Evolutionary conservation across 163 green algal species (phyloP), one percentile per base, ranked within the genome.

Genomic region (Scenedesmus sp.): DNA sequence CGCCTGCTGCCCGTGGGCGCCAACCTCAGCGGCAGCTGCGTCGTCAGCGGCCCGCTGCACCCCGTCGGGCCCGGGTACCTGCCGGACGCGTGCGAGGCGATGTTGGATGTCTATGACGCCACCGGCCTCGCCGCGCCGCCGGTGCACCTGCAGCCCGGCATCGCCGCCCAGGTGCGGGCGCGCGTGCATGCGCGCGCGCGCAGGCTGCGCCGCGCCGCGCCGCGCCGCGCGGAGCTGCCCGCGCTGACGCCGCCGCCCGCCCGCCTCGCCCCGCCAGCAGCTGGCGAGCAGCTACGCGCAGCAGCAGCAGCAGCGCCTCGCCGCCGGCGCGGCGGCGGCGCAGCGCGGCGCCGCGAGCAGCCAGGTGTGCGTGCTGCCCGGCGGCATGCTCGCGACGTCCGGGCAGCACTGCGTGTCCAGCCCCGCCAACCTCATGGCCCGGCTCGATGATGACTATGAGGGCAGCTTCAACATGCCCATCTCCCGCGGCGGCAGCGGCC

Each of bases 401-500:
- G 66, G 66, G 33, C 48, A 75, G 50, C 66, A 75, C 50, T 75
- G 66, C 50, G 24, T 64, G 50, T 75, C 66, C 24, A 56, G 33
- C 3, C 66, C 66, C 3, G 66, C 66, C 50, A 75, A 75, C 33
- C 63, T 75, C 4, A 14, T 63, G 54, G 20, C 22, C 28, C 50
- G 31, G n/a, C 33, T 75, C 1, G 66, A 75, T 22, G 66, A 75
- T n/a, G 50, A 39, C 34, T 73, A 48, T 39, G 66, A 75, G 18
- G 66, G 66, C 50, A 75, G 66, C 50, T 75, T 75, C 66, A 75
- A 64, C 66, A 75, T 75, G 66, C 53, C 66, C 15, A 17, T 45
- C 10, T 3, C 31, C 24, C 29, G 58, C 4, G 58, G 58, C 58
- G 26, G n/a, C n/a, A n/a, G n/a, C n/a, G n/a, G n/a, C n/a, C n/a